Percentiles rank a stretch among this genome's conserved stretches.
phyloP scores from a whole-genome alignment of 176 grass and related monocot species.

The Carex scoparia region DNA sequence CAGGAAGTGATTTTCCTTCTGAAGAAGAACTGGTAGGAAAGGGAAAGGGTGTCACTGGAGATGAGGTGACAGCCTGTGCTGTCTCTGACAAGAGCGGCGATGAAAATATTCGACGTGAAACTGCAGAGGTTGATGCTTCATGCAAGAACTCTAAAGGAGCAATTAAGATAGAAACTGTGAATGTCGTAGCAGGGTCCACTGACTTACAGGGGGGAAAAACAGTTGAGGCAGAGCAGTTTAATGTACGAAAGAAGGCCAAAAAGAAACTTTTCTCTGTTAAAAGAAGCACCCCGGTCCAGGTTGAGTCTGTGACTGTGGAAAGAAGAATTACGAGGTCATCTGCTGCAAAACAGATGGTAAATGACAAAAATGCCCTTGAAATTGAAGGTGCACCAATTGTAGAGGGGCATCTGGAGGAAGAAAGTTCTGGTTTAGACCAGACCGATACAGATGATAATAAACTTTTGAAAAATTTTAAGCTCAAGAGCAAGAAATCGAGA shows the following conservation, averaged over 20 bases:
- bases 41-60: conserved; percentile 21
- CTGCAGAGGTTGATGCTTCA: conserved; percentile 10
- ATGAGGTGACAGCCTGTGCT: neutral
- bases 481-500: conserved; percentile 9
- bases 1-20: conserved; percentile 7
- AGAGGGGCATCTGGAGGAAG: neutral
- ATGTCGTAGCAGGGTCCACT: neutral
- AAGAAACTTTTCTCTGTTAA: conserved; percentile 10
- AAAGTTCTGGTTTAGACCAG: conserved; percentile 6
- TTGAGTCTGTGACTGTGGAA: conserved; percentile 33
- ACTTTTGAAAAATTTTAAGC: neutral
- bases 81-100: conserved; percentile 14
- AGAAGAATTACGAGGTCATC: conserved; percentile 78
- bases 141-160: neutral
- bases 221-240: conserved; percentile 12
- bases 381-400: neutral
- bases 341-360: conserved; percentile 44
- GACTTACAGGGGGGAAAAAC: conserved; percentile 1
- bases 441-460: conserved; percentile 11
- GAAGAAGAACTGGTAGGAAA: conserved; percentile 32
- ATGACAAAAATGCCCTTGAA: conserved; percentile 16
- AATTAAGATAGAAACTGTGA: neutral
- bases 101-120: conserved; percentile 2
- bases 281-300: conserved; percentile 2
- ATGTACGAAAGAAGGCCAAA: conserved; percentile 28